These are phyloP conservation scores for Lactifluus volemus DNA, from an alignment of 768 basidiomycete genomes.

Conservation along the genomic window DNA sequence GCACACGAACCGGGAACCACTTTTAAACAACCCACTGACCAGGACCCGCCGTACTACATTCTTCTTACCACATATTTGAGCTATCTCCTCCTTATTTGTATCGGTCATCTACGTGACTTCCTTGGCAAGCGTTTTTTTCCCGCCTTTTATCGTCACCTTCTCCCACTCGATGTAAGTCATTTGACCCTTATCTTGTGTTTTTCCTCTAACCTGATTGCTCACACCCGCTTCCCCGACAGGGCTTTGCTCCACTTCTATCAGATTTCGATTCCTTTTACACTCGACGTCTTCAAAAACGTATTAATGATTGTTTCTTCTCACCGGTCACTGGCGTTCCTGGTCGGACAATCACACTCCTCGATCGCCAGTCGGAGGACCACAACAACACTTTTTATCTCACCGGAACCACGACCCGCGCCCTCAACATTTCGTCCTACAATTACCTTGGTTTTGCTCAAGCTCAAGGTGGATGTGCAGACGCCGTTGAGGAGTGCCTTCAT, in stretches of 20 bases:
- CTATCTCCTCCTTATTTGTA: slow-evolving; percentile 83
- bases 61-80: slow-evolving; percentile 87
- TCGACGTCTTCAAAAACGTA: slow-evolving; percentile 84
- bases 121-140: slow-evolving; percentile 77
- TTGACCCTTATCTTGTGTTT: neutral
- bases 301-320: slow-evolving; percentile 92
- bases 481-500: slow-evolving; percentile 74
- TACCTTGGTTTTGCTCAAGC: slow-evolving; percentile 98
- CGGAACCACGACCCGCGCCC: slow-evolving; percentile 74
- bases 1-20: slow-evolving; percentile 45
- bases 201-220: slow-evolving; percentile 10
- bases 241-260: slow-evolving; percentile 92
- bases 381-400: slow-evolving; percentile 70
- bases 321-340: slow-evolving; percentile 94
- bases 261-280: slow-evolving; percentile 99
- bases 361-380: slow-evolving; percentile 77
- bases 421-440: slow-evolving; percentile 98
- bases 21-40: slow-evolving; percentile 49
- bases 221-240: slow-evolving; percentile 38
- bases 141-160: slow-evolving; percentile 66
- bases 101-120: slow-evolving; percentile 94
- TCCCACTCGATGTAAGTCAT: slow-evolving; percentile 71
- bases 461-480: slow-evolving; percentile 88
- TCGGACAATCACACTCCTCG: slow-evolving; percentile 78
- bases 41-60: slow-evolving; percentile 90